Base-by-base conservation (phyloP, 768 basidiomycete genomes). In the Podaxis sp. region DNA sequence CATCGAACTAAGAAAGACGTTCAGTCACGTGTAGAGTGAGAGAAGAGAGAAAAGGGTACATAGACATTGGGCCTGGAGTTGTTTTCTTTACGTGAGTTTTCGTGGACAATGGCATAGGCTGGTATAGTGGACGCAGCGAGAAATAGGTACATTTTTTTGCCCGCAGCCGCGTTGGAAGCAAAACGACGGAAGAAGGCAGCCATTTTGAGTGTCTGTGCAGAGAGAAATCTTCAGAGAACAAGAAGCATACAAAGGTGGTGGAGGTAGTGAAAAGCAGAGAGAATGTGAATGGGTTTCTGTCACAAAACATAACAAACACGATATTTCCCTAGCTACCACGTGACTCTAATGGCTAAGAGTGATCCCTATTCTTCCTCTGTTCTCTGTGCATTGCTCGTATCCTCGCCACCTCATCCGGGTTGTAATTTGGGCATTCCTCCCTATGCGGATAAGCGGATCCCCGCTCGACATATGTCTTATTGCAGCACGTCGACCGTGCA, bases 171-270 rank as follows among this genome's bases (percentile, higher is more conserved):
- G 58, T 82, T 74, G 21, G 82, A 78, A 6, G 75, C 71, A 61
- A 85, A 84, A 55, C 80, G 77, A 55, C 83, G 77, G 51, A 86
- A 71, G 67, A 82, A 79, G 14, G 75, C 76, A 6, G 77, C 77
- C 82, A 84, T 83, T 66, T 66, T 70, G 16, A 14, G 59, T 56
- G 42, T 55, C 35, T 58, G 38, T 1, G 14, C 5, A 21, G 4
- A 44, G 25, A 35, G 25, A 32, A 18, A 16, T 46, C n/a, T 9
- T 28, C 18, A 40, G 11, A 23, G 6, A 14, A 25, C 6, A 25
- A 11, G 28, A 3, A 23, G 18, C 55, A 35, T 36, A 36, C 13
- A 52, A 53, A 28, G 11, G 1, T 40, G 13, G 28, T 32, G 28
- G 28, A 18, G 16, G n/a, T 6, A 21, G 16, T 10, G 6, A 5